Conservation (phyloP, 495 filamentous ascomycete species). For the Neurospora sp. region DNA sequence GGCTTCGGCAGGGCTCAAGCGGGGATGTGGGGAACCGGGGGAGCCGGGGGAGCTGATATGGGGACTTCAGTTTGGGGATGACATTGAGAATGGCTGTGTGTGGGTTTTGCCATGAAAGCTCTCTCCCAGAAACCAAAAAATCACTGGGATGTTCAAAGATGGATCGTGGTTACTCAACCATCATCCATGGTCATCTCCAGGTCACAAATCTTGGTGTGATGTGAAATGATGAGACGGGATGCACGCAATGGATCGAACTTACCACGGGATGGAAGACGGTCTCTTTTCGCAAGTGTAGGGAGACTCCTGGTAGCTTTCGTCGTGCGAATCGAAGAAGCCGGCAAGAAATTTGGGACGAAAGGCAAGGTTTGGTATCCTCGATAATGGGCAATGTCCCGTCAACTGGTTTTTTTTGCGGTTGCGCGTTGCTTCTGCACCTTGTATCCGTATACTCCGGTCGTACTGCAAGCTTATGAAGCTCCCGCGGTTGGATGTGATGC, state of each 20-base stretch:
- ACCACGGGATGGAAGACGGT: not conserved
- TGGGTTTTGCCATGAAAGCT: not conserved
- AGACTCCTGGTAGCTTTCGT: not conserved
- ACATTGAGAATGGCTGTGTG: not conserved
- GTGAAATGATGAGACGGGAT: not conserved
- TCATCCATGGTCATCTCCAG: not conserved
- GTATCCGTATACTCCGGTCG: not conserved
- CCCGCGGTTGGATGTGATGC: not conserved
- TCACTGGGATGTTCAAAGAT: not conserved
- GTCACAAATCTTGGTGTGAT: not conserved
- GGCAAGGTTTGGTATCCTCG: not conserved
- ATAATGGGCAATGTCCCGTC: not conserved
- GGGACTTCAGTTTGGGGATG: not conserved
- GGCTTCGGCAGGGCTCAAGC: not conserved
- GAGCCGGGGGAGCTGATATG: not conserved
- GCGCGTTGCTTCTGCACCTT: not conserved
- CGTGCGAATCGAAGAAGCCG: not conserved
- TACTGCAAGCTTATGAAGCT: not conserved
- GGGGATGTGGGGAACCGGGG: not conserved
- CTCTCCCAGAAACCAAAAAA: not conserved
- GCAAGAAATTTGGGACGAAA: not conserved
- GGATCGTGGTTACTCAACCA: not conserved
- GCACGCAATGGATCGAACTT: not conserved
- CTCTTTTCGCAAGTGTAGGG: not conserved
- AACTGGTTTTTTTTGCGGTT: not conserved